A percentile compares a stretch with the other conserved stretches of the same genome.
Evolutionary conservation across 106 monocot species (phyloP).

Genomic region (Posidonia australis): DNA sequence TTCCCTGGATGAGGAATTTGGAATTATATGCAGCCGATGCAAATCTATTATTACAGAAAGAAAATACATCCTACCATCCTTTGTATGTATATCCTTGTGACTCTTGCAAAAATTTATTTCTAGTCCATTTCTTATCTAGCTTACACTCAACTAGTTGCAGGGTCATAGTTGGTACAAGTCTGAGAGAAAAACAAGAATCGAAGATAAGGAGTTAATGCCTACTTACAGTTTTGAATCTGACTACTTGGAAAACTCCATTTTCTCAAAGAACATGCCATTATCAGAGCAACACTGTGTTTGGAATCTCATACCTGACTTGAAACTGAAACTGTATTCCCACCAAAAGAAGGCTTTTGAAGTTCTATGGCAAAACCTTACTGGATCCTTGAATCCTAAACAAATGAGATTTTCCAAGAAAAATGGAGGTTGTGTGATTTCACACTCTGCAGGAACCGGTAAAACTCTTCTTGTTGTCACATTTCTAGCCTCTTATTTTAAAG

Average conservation of each 20-base stretch:
- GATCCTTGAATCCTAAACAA: conserved; percentile 33
- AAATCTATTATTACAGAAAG: conserved; percentile 42
- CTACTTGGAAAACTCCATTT: background rate
- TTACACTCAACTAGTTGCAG: conserved; percentile 1
- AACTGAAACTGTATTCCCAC: conserved; percentile 39
- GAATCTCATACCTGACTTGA: conserved; percentile 38
- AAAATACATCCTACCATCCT: conserved; percentile 42
- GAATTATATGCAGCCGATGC: conserved; percentile 46
- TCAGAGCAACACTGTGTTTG: conserved; percentile 30
- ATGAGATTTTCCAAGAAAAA: conserved; percentile 16
- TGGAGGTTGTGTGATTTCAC: conserved; percentile 79
- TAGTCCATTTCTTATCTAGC: background rate
- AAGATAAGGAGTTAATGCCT: background rate
- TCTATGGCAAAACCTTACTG: conserved; percentile 60
- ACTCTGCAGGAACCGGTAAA: conserved; percentile 73
- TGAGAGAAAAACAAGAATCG: conserved; percentile 7
- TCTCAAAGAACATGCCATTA: conserved; percentile 13
- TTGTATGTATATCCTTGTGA: conserved; percentile 32
- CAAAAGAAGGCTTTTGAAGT: conserved; percentile 73
- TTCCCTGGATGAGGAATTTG: conserved; percentile 51
- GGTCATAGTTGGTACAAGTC: conserved; percentile 11
- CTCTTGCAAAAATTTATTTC: background rate
- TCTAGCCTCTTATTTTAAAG: conserved; percentile 44
- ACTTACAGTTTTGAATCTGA: conserved; percentile 12
- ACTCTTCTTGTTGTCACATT: conserved; percentile 57